Evolutionary conservation across 345 rosid species (phyloP).

Genomic region (Populus alba): DNA sequence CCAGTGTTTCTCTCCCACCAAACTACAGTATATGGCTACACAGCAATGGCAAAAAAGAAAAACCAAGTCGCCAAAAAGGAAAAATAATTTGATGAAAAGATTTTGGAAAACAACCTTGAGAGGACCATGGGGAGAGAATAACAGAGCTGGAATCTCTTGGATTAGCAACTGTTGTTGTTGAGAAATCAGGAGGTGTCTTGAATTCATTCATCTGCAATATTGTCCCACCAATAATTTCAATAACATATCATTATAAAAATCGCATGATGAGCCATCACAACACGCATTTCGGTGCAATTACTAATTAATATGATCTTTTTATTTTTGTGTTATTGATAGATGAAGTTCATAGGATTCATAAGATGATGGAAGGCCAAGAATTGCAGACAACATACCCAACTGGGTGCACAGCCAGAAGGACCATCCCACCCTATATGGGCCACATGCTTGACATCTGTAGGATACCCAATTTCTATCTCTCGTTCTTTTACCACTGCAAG

Average conservation of each 20-base stretch:
- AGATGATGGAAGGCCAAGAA: background rate
- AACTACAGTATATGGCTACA: background rate
- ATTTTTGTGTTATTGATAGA: background rate
- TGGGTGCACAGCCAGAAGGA: conserved; percentile 64
- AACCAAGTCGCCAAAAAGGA: background rate
- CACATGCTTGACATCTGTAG: conserved; percentile 93
- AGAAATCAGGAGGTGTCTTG: conserved; percentile 61
- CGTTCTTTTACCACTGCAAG: conserved; percentile 65
- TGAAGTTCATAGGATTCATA: background rate
- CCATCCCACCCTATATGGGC: conserved; percentile 93
- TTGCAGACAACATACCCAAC: conserved; percentile 59
- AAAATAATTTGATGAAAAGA: background rate
- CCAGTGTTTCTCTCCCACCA: background rate
- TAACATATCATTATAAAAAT: background rate
- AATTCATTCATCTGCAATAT: conserved; percentile 78
- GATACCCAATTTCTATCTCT: conserved; percentile 85
- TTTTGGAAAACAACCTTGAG: conserved; percentile 43
- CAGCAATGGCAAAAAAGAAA: background rate
- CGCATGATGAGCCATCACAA: background rate
- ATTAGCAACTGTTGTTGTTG: conserved; percentile 50
- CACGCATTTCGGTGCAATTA: background rate
- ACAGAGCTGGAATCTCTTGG: conserved; percentile 54
- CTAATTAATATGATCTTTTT: background rate
- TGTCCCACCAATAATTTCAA: background rate
- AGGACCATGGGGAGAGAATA: conserved; percentile 59